Percentiles rank a stretch among this genome's conserved stretches.
phyloP scores from a whole-genome alignment of 2,329 filamentous ascomycete genomes.

The Cladorrhinum sp. region DNA sequence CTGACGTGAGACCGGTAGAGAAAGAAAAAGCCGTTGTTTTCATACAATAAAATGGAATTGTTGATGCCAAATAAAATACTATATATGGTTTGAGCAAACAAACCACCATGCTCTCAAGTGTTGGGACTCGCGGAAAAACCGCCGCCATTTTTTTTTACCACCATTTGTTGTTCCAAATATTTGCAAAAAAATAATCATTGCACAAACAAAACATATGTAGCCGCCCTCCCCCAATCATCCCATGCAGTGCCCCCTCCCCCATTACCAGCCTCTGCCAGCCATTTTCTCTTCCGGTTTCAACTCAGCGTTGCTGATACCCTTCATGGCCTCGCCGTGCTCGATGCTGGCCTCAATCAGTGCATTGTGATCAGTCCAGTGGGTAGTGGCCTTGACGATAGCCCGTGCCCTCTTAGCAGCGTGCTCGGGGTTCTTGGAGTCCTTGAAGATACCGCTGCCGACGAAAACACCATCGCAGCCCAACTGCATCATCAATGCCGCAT shows the following conservation, averaged over 20 bases:
- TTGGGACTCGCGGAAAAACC: background rate
- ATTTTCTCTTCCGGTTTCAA: conserved; percentile 80
- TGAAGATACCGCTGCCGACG: conserved; percentile 96
- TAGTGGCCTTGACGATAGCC: conserved; percentile 92
- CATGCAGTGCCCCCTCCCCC: no score
- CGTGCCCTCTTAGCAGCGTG: conserved; percentile 85
- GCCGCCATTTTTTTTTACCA: background rate
- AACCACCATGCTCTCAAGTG: background rate
- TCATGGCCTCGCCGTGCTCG: conserved; percentile 95
- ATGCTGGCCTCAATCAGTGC: conserved; percentile 83
- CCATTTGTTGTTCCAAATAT: background rate
- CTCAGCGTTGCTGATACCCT: conserved; percentile 81
- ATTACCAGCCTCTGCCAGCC: conserved; percentile 79
- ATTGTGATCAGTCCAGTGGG: conserved; percentile 82
- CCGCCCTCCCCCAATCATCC: no score
- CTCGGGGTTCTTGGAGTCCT: conserved; percentile 59
- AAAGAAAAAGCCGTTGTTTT: no score
- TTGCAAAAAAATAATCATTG: no score
- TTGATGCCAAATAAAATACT: background rate
- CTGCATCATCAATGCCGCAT: conserved; percentile 98
- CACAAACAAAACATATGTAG: no score
- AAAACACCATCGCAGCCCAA: conserved; percentile 97
- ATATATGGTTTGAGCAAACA: background rate
- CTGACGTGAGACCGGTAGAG: no score
- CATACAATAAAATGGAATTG: background rate